Base-by-base conservation (phyloP, 2,329 filamentous ascomycete genomes). In the Paecilomyces niveus region DNA sequence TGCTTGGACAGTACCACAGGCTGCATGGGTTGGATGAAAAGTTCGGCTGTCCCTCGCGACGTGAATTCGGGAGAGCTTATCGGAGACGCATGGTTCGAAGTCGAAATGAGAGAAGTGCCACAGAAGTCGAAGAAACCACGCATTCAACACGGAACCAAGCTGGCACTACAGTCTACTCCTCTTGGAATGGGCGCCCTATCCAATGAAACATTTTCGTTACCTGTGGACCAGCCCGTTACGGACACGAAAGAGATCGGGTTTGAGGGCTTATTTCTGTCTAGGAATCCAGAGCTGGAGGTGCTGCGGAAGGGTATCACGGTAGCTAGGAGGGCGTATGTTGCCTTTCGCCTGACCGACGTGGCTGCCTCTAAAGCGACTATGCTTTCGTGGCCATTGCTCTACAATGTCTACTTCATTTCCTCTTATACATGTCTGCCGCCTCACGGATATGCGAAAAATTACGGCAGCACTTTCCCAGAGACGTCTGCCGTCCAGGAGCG, bases 21-120 rank as follows among this genome's bases (percentile, higher is more conserved):
- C 55, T 82, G 79, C 58, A 82, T 84, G 80, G 82, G 81, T 6
- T 85, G 83, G 83, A 73, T 83, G 3, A 74, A 74, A 8, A 72
- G 78, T 21, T 59, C 71, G 8, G 68, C 73, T 29, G 62, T 78
- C 2, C 79, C 81, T 2, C 67, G 69, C 9, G 69, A 74, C 39
- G 61, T 67, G 22, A 57, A 60, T 51, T 70, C 68, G 1, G 57
- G 59, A 11, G 59, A 68, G 10, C 55, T 61, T 1, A 62, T 76
- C 11, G 58, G 66, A 6, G 74, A 80, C 54, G 78, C 79, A 4
- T 85, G 82, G 83, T 70, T 83, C 53, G 75, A 81, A 33, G 68
- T 82, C 8, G 70, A 72, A 21, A 74, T 74, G 35, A 71, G 73
- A 33, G 67, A 72, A 5, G 62, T 71, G 4, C 64, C 61, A 6